phyloP scores from a whole-genome alignment of 2,329 filamentous ascomycete genomes.

The Pestalotiopsis sp. region DNA sequence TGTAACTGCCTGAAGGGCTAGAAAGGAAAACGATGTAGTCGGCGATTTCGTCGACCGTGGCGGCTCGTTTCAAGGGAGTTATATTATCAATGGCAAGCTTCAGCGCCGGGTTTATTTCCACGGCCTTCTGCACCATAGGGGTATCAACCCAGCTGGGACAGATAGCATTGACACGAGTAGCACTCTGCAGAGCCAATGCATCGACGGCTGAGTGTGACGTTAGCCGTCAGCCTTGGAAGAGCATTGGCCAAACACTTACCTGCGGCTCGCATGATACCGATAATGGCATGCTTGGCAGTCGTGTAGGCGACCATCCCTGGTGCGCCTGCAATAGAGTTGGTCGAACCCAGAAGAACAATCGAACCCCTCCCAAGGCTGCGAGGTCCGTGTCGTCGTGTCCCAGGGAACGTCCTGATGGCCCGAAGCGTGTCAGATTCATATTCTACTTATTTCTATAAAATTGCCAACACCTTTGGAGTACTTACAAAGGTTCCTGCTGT shows the following conservation, averaged over 20 bases:
- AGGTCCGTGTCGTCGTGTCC: neutral
- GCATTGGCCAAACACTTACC: neutral
- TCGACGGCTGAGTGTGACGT: neutral
- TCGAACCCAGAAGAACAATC: neutral
- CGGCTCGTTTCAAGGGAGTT: neutral
- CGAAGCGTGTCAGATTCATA: too few relatives aligned
- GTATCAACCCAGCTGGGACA: neutral
- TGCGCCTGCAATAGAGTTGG: neutral
- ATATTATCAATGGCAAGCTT: neutral
- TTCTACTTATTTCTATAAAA: too few relatives aligned
- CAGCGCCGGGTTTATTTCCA: too few relatives aligned
- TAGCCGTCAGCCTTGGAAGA: neutral
- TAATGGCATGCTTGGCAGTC: neutral
- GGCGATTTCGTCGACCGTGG: neutral
- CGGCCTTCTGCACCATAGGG: neutral
- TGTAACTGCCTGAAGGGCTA: neutral
- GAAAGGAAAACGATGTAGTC: neutral
- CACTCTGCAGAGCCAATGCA: neutral
- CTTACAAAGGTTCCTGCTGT: neutral
- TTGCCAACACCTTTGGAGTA: too few relatives aligned
- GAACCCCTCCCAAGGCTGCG: neutral
- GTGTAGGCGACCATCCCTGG: neutral
- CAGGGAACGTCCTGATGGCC: neutral
- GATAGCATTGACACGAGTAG: constrained; percentile 1
- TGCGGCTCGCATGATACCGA: neutral